Percentiles rank a stretch among this genome's conserved stretches.
Evolutionary conservation across 2,329 filamentous ascomycete species (phyloP).

Genomic region (Ceratocystis diversiconidia): DNA sequence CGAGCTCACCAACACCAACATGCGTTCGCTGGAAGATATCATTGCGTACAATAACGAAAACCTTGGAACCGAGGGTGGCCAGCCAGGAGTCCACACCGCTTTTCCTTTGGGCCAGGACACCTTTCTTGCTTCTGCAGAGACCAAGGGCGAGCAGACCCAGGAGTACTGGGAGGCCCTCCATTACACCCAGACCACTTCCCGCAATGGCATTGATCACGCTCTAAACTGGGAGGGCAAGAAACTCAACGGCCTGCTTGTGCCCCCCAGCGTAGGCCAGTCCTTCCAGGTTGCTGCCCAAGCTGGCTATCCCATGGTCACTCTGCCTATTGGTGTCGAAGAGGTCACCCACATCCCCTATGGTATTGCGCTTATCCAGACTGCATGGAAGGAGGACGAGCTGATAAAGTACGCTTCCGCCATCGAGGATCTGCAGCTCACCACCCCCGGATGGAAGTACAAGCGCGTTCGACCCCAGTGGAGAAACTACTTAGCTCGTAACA

Average conservation of each 20-base stretch:
- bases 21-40: slow-evolving; percentile 48
- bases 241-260: slow-evolving; percentile 52
- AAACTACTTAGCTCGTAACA: slow-evolving; percentile 34
- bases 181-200: slow-evolving; percentile 45
- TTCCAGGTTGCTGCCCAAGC: slow-evolving; percentile 61
- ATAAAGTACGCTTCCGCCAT: slow-evolving; percentile 50
- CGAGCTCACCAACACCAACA: slow-evolving; percentile 45
- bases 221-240: slow-evolving; percentile 28
- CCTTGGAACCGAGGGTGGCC: slow-evolving; percentile 51
- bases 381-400: slow-evolving; percentile 43
- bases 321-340: slow-evolving; percentile 46
- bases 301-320: slow-evolving; percentile 57
- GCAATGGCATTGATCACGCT: slow-evolving; percentile 57
- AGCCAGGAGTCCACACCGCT: slow-evolving; percentile 42
- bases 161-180: slow-evolving; percentile 53
- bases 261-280: slow-evolving; percentile 51
- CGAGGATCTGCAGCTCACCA: slow-evolving; percentile 39
- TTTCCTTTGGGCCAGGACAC: slow-evolving; percentile 59
- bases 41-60: slow-evolving; percentile 50
- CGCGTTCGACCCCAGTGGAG: slow-evolving; percentile 39
- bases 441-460: slow-evolving; percentile 30
- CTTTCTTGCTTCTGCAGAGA: slow-evolving; percentile 48
- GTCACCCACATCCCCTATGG: slow-evolving; percentile 28
- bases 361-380: slow-evolving; percentile 43
- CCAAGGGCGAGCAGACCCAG: slow-evolving; percentile 46